Evolutionary conservation across 306 rosid species (phyloP), one percentile per base, ranked within the genome.

Genomic region (Vigna reflexopilosa): DNA sequence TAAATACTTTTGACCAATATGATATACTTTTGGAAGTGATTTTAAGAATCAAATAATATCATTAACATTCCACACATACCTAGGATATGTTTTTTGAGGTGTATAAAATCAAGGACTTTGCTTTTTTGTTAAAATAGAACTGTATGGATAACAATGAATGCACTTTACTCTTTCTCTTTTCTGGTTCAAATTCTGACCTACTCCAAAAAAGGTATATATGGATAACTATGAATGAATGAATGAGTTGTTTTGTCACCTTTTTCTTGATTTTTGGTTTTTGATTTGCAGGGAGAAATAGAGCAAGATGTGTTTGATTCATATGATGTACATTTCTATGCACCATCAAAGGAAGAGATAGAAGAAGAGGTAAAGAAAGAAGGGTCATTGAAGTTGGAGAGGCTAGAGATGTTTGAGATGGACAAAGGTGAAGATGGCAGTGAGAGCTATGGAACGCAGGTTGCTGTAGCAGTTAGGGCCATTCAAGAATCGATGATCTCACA

Each of bases 291-390:
- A 12, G 83, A 87, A 67, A 72, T 95, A 63, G 91, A 91, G 54
- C 63, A 87, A 16, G 96, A 91, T 83, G 83, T 85, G 84, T 38
- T 93, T 4, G 97, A 95, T 84, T 87, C 90, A 1, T 95, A 95
- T 77, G 96, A 95, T 5, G 97, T 88, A 70, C 97, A 93, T 85
- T 95, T 93, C 83, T 95, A 93, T 77, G 99, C 99, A 49, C 90
- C 99, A 72, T 91, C 93, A 58, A 86, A 79, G 77, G 91, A 84
- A 30, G 99, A 95, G 59, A 81, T 95, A 77, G 98, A 95, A 78
- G 85, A 81, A 0, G 93, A 81, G 81, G 91, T 93, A 79, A 86
- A 76, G 49, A 88, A 73, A 75, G 97, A 89, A 69, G 93, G 92
- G 36, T 93, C 97, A 6, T 86, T 95, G 83, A 82, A 74, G 40